Percentiles rank a stretch among this genome's conserved stretches.
Conservation (phyloP, 441 rosid genomes). For the Lepidium campestre region DNA sequence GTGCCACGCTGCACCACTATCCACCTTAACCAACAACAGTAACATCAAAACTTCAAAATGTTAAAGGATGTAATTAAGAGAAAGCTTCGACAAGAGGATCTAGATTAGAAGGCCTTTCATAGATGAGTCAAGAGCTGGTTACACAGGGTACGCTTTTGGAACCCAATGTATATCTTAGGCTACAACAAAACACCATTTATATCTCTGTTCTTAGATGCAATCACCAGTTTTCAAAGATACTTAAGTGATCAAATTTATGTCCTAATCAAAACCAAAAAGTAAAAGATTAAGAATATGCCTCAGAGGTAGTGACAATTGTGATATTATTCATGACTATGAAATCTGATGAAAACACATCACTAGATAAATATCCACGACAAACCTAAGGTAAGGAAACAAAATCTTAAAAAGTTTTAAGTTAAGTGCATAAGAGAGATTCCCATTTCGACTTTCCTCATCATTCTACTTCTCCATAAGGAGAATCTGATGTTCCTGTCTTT, state of each 20-base stretch:
- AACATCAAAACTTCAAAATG: not conserved
- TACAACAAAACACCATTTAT: constrained; percentile 30
- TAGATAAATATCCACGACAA: no score
- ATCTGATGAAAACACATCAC: constrained; percentile 28
- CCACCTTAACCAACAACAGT: not conserved
- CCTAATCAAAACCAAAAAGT: not conserved
- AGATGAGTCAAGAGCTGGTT: constrained; percentile 12
- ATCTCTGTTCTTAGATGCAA: constrained; percentile 35
- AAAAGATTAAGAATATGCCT: not conserved
- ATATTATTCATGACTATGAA: constrained; percentile 17
- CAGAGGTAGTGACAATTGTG: constrained; percentile 37
- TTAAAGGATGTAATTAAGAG: not conserved
- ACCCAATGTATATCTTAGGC: constrained; percentile 9
- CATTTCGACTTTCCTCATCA: constrained; percentile 30
- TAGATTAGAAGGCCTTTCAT: constrained; percentile 17
- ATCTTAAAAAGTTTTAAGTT: not conserved
- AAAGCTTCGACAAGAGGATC: not conserved
- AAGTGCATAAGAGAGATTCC: constrained; percentile 36
- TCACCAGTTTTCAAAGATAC: constrained; percentile 2
- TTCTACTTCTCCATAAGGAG: constrained; percentile 15
- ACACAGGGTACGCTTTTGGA: constrained; percentile 19
- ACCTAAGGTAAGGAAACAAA: not conserved
- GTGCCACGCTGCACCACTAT: no score
- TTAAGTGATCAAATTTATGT: no score
- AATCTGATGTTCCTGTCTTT: constrained; percentile 39